These are phyloP conservation scores for Salix dunnii DNA, from an alignment of 345 rosid species.

Conservation along the genomic window DNA sequence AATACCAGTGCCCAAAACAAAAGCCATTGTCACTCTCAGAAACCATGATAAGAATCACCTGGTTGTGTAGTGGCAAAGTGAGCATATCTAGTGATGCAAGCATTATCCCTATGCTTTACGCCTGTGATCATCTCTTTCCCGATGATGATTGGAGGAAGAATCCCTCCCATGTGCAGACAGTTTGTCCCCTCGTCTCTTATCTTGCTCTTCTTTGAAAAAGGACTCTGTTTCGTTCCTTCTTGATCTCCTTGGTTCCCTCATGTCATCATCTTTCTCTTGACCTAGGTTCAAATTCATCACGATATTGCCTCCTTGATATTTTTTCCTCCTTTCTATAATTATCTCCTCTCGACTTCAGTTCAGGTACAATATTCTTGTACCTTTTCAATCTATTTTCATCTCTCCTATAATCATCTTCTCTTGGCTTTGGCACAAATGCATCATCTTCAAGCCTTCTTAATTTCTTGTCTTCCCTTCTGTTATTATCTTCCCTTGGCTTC, in stretches of 20 bases:
- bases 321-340: slow-evolving; percentile 13
- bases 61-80: not conserved
- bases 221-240: slow-evolving; percentile 37
- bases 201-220: slow-evolving; percentile 30
- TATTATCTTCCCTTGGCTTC: slow-evolving; percentile 28
- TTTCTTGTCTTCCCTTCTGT: slow-evolving; percentile 32
- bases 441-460: slow-evolving; percentile 28
- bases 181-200: slow-evolving; percentile 23
- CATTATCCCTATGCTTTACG: slow-evolving; percentile 25
- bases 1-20: too few relatives aligned
- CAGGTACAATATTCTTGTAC: slow-evolving; percentile 16
- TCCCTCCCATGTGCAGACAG: slow-evolving; percentile 16
- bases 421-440: slow-evolving; percentile 27
- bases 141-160: slow-evolving; percentile 26
- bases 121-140: slow-evolving; percentile 27
- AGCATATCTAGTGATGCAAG: not conserved
- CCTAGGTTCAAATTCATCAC: too few relatives aligned
- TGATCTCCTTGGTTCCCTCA: slow-evolving; percentile 40
- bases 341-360: slow-evolving; percentile 19
- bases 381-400: slow-evolving; percentile 30
- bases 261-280: slow-evolving; percentile 8
- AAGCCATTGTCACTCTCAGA: not conserved
- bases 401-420: slow-evolving; percentile 36
- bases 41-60: not conserved
- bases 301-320: too few relatives aligned